Evolutionary conservation across 139 green algal species (phyloP), one percentile per base, ranked within the genome.

Genomic region (Ulvella scutata): DNA sequence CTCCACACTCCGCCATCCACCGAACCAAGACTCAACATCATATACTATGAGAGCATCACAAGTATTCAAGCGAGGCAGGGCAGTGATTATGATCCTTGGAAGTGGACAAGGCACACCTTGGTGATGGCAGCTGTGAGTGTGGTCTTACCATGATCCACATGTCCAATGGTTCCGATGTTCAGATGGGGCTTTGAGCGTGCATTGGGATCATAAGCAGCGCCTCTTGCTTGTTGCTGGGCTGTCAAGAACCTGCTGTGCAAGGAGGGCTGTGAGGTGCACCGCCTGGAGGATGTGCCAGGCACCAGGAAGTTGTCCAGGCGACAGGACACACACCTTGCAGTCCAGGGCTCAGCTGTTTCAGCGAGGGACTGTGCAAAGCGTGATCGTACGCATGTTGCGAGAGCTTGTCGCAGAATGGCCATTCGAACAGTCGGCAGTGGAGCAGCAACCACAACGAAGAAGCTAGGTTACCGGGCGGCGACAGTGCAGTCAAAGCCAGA

Each of bases 131-230:
- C 95, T 4, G 95, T 99, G 10, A 99, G 85, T 0, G 94, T 99
- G 2, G 95, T 99, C 76, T 99, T 99, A 61, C 95, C 95, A 79
- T 99, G 95, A 74, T 99, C 95, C 3, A 99, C 95, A 78, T 99
- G 95, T 2, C 95, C 95, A 60, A 99, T 99, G 3, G 95, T 99
- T 34, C 95, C 95, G 20, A 99, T 88, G 78, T 99, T 99, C 26
- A 99, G 62, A 77, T 99, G 94, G 3, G 92, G 92, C 85, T 99
- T 99, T 37, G 84, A 91, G 37, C 93, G 82, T 2, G 82, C 81
- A 79, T 96, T 96, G 76, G 96, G 92, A 77, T 97, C 92, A 74
- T 97, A 96, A 39, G 79, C 85, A 35, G 62, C 60, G 39, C 44
- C 3, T 59, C 73, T 62, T 10, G 40, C 73, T 33, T 76, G 72